Percentiles rank a stretch among this genome's conserved stretches.
Conservation (phyloP, 441 rosid genomes). For the Corymbia citriodora region DNA sequence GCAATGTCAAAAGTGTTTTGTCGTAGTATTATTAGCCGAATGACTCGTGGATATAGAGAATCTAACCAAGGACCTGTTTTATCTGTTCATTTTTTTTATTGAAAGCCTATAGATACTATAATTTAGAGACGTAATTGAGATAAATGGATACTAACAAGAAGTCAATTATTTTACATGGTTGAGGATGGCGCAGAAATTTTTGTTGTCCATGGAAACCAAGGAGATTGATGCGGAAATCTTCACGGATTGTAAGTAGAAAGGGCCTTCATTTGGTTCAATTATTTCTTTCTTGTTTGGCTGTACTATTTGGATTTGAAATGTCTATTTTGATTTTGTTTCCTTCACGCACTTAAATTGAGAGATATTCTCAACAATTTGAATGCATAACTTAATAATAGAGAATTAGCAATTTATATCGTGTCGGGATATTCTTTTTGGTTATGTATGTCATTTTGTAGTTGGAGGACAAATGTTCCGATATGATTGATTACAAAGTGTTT, state of each 20-base stretch:
- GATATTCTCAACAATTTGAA: not conserved
- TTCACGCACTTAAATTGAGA: not conserved
- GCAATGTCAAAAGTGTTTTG: not conserved
- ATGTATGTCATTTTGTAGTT: no score
- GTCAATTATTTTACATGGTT: not conserved
- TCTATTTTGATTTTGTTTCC: not conserved
- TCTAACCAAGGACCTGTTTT: not conserved
- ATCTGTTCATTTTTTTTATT: no score
- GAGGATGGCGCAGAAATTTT: not conserved
- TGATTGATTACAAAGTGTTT: no score
- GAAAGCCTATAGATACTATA: fast-evolving
- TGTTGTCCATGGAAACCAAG: not conserved
- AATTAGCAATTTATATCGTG: no score
- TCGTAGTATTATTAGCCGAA: not conserved
- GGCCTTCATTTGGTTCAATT: fast-evolving
- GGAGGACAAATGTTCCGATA: no score
- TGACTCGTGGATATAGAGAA: not conserved
- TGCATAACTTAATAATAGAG: no score
- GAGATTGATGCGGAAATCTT: not conserved
- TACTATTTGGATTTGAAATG: not conserved
- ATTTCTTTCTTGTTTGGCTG: not conserved
- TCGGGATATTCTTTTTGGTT: no score
- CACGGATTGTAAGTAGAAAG: not conserved
- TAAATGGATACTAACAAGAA: not conserved
- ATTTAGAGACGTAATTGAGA: not conserved